Evolutionary conservation across 148 eudicot genomes (phyloP).

Genomic region (Amaranthus cruentus): DNA sequence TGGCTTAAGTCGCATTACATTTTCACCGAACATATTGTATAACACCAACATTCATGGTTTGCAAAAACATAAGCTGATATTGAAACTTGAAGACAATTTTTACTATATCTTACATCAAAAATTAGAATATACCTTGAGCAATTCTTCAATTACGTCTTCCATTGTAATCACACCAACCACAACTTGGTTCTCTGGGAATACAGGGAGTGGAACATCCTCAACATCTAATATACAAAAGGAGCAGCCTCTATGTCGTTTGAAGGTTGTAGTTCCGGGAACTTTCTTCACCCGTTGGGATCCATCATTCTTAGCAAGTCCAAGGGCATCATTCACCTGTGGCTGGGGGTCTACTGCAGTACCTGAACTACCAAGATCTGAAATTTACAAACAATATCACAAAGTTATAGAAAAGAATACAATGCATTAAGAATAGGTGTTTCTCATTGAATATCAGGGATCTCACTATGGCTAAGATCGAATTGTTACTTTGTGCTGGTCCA

Average conservation of each 20-base stretch:
- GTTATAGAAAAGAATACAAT: background rate
- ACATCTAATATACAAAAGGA: slow-evolving; percentile 86
- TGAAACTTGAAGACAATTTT: background rate
- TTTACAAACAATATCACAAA: slow-evolving; percentile 20
- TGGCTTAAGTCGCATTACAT: no score
- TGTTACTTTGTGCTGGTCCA: no score
- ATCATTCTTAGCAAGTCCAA: slow-evolving; percentile 27
- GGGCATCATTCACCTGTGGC: slow-evolving; percentile 31
- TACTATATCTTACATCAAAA: background rate
- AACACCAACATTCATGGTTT: background rate
- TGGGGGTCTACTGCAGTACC: slow-evolving; percentile 23
- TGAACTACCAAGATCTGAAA: slow-evolving; percentile 25
- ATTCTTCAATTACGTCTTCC: slow-evolving; percentile 98
- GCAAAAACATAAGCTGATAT: background rate
- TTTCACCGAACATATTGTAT: background rate
- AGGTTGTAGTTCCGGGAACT: slow-evolving; percentile 61
- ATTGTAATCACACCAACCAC: slow-evolving; percentile 87
- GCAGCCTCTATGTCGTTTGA: slow-evolving; percentile 87
- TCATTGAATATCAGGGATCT: no score
- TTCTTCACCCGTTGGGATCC: slow-evolving; percentile 43
- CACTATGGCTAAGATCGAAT: no score
- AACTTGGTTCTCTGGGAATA: slow-evolving; percentile 53
- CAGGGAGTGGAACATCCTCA: slow-evolving; percentile 73
- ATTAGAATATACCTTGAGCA: slow-evolving; percentile 66
- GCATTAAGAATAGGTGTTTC: no score